Evolutionary conservation across 1,139 yeast genomes (phyloP), one percentile per base, ranked within the genome.

Genomic region (Saccharomycopsis hybrid): DNA sequence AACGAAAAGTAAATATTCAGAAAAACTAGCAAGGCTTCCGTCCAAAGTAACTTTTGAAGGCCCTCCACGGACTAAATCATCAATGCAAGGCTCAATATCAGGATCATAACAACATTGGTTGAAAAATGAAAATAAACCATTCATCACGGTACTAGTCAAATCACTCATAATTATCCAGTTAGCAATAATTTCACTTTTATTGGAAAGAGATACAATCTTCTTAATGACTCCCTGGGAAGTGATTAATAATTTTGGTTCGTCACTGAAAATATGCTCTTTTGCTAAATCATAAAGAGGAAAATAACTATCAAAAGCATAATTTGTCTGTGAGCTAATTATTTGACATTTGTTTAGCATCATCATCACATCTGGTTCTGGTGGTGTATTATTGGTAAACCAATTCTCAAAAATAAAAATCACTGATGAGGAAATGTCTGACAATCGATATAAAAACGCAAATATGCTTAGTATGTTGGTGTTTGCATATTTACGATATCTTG

Each of bases 241-340:
- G 30, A 37, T 31, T 31, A 40, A 30, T 13, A 42, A 31, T 13
- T 36, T 28, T 8, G 4, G 4, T 9, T 47, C 43, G 3, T 36
- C 39, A 30, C 46, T 43, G 27, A 42, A 47, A 9, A 42, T n/a
- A 3, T 42, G 28, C 35, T 42, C 39, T 32, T 43, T 47, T 27
- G 38, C 5, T 7, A 40, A 37, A 9, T 42, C 46, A 38, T 42
- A 47, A n/a, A 47, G 13, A 1, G 50, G 43, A 39, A 47, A 47
- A 37, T 38, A 47, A 7, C 8, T 28, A 5, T 38, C 24, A 2
- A 29, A 25, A 13, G 37, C 3, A 18, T 5, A 2, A 9, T n/a
- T 18, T 5, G 30, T 5, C 2, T 45, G 7, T 28, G 28, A n/a
- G 2, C 9, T 8, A 5, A 41, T 29, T 9, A 36, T n/a, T 28